Evolutionary conservation across 371 early-diverging fungal species (phyloP), one percentile per base, ranked within the genome.

Genomic region (Saksenaea vasiformis): DNA sequence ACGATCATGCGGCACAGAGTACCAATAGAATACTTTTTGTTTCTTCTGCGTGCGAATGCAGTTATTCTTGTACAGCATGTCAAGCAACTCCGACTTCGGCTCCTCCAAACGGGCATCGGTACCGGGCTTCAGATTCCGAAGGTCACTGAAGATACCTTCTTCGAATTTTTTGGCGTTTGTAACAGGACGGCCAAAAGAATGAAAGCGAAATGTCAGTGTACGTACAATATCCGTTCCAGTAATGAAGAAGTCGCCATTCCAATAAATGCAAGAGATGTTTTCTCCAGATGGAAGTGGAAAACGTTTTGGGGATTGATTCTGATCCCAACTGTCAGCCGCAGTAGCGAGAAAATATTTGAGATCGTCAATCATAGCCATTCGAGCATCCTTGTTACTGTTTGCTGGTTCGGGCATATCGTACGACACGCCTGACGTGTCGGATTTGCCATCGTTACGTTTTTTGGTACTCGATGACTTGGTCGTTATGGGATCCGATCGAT

Each of bases 21-120:
- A 94, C 99, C 99, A 99, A 74, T 91, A 98, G 78, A 99, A 99
- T 15, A 99, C 99, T 72, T 99, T 99, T 80, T 96, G 97, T 80
- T 99, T 99, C 88, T 99, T 99, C 79, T 99, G 99, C 7, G 99
- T 99, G 35, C 99, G 86, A 56, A 99, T 96, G 79, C 99, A 99
- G 68, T 96, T 94, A 80, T 97, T 91, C 76, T 96, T 95, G 87
- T 98, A 96, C 55, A 99, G 85, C 82, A 98, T 93, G 70, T 98
- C 98, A 41, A 99, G 80, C 76, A 99, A 98, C 64, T 94, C 96
- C 15, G 95, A 94, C 44, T 98, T 87, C n/a, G 99, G 98, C 60
- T 94, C 94, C 79, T 99, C 99, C 17, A 99, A 83, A 0, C 93
- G 91, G 26, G 99, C 98, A 76, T 98, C 98, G 31, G 91, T 87